phyloP scores from a whole-genome alignment of 495 filamentous ascomycete genomes.

The Neurospora hispaniola region DNA sequence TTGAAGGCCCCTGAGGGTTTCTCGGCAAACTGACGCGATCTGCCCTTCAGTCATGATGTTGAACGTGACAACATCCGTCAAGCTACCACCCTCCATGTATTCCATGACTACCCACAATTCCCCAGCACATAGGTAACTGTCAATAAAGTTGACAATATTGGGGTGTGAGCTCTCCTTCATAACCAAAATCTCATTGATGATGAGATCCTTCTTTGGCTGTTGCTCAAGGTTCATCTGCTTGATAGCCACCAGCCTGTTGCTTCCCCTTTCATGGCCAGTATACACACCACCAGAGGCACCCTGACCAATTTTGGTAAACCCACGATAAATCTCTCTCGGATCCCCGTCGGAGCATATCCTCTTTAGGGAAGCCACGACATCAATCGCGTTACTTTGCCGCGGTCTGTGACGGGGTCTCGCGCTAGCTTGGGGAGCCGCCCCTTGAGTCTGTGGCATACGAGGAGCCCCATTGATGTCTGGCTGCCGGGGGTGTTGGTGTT shows the following conservation, averaged over 20 bases:
- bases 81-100: slow-evolving; percentile 95
- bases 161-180: slow-evolving; percentile 99
- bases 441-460: slow-evolving; percentile 32
- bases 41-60: slow-evolving; percentile 98
- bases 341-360: slow-evolving; percentile 84
- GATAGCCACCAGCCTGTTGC: slow-evolving; percentile 86
- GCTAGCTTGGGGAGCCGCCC: slow-evolving; percentile 33
- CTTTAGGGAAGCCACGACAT: slow-evolving; percentile 73
- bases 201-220: slow-evolving; percentile 97
- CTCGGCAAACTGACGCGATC: slow-evolving; percentile 89
- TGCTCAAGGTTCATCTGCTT: slow-evolving; percentile 99
- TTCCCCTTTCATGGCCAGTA: slow-evolving; percentile 76
- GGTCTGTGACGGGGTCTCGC: slow-evolving; percentile 64
- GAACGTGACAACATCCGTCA: slow-evolving; percentile 97
- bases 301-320: slow-evolving; percentile 91
- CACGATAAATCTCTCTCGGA: slow-evolving; percentile 75
- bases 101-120: slow-evolving; percentile 99
- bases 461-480: slow-evolving; percentile 49
- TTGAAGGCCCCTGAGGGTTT: slow-evolving; percentile 86
- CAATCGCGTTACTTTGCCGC: slow-evolving; percentile 60
- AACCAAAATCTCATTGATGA: slow-evolving; percentile 97
- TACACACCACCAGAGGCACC: slow-evolving; percentile 94
- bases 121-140: slow-evolving; percentile 78
- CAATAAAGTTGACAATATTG: slow-evolving; percentile 98
- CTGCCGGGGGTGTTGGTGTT: slow-evolving; percentile 43